A percentile compares a stretch with the other conserved stretches of the same genome.
These are phyloP conservation scores for Juncus inflexus DNA, from an alignment of 176 grass and related monocot species.

Conservation along the genomic window DNA sequence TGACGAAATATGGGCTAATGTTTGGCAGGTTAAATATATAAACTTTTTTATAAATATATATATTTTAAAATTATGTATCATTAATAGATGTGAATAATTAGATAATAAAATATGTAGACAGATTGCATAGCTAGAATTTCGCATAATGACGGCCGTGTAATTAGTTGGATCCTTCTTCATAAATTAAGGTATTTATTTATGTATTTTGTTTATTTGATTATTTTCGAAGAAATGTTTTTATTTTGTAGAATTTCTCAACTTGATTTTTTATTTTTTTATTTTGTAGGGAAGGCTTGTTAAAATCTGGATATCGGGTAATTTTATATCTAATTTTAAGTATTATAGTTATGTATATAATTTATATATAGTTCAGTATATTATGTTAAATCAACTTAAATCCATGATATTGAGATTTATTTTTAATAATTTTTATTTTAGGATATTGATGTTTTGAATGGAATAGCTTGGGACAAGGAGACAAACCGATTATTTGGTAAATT, in stretches of 20 bases:
- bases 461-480: conserved; percentile 81
- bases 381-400: no score
- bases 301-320: conserved; percentile 28
- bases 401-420: conserved; percentile 1
- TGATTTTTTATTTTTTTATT: not conserved
- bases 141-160: conserved; percentile 57
- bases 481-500: conserved; percentile 72
- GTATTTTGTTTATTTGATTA: not conserved
- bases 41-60: conserved; percentile 3
- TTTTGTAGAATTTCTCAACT: not conserved
- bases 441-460: conserved; percentile 84
- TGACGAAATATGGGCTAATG: conserved; percentile 96
- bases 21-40: conserved; percentile 75
- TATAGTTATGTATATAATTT: not conserved
- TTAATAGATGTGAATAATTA: conserved; percentile 17
- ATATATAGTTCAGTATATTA: no score
- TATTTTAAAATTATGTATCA: not conserved
- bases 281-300: conserved; percentile 51
- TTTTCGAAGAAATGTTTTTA: not conserved
- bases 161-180: conserved; percentile 85
- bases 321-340: conserved; percentile 12
- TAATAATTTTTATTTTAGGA: conserved; percentile 36
- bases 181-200: conserved; percentile 48
- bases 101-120: conserved; percentile 51
- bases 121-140: conserved; percentile 98